Evolutionary conservation across 148 eudicot species (phyloP).

Genomic region (Nyssa sinensis): DNA sequence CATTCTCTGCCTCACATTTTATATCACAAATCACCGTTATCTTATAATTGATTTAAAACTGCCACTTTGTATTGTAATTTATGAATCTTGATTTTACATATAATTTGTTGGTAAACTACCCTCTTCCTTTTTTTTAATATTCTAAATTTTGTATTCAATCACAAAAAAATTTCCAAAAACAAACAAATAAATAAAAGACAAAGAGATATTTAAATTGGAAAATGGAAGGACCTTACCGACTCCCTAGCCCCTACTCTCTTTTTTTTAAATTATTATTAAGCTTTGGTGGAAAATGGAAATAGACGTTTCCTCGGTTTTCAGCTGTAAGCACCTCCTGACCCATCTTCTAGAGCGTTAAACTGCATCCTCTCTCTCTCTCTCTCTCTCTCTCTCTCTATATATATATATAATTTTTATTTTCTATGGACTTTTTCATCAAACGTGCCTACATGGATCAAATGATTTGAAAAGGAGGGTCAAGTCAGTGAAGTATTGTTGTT

Average conservation of each 20-base stretch:
- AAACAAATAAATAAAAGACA: too few species aligned
- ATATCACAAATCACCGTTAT: too few species aligned
- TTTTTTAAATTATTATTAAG: not conserved
- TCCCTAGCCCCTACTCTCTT: not conserved
- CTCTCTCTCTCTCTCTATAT: constrained; percentile 13
- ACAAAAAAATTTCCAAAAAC: not conserved
- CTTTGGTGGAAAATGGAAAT: constrained; percentile 35
- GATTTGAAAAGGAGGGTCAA: constrained; percentile 24
- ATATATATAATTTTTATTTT: not conserved
- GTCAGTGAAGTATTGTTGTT: not conserved
- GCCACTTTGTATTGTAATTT: too few species aligned
- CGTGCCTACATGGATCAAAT: constrained; percentile 27
- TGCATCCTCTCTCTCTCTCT: too few species aligned
- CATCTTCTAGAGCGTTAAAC: constrained; percentile 20
- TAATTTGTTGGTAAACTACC: too few species aligned
- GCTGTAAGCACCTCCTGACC: constrained; percentile 27
- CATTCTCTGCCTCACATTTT: too few species aligned
- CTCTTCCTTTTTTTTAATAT: too few species aligned
- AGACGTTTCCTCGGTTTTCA: constrained; percentile 55
- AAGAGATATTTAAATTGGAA: not conserved
- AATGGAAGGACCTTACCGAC: not conserved
- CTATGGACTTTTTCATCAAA: constrained; percentile 1
- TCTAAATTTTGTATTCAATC: not conserved
- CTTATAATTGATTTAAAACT: too few species aligned
- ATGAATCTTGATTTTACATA: too few species aligned